Percentiles rank a stretch among this genome's conserved stretches.
Conservation (phyloP, 495 filamentous ascomycete species). For the Talaromyces borbonicus region DNA sequence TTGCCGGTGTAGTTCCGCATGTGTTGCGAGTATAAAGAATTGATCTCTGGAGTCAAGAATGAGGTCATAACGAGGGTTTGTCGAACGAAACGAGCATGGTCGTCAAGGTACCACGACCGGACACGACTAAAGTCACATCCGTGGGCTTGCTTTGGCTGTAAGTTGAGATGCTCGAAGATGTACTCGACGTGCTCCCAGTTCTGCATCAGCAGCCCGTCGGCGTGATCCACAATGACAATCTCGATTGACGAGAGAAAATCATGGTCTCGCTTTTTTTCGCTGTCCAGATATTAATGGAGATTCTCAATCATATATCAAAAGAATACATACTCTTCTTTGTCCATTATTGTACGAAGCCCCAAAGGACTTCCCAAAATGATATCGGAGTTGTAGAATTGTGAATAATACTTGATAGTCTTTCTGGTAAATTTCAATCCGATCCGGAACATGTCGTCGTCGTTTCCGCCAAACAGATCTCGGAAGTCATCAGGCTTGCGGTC, state of each 20-base stretch:
- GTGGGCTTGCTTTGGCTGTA: conserved; percentile 80
- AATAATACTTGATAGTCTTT: conserved; percentile 89
- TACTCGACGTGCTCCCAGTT: conserved; percentile 95
- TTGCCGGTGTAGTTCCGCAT: conserved; percentile 76
- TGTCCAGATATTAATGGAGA: conserved; percentile 18
- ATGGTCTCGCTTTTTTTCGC: conserved; percentile 67
- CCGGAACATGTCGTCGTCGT: conserved; percentile 94
- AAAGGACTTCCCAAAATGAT: conserved; percentile 86
- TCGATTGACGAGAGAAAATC: conserved; percentile 94
- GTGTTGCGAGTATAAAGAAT: conserved; percentile 62
- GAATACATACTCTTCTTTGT: conserved; percentile 46
- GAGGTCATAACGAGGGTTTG: conserved; percentile 73
- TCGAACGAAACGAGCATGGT: conserved; percentile 65
- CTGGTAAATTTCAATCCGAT: conserved; percentile 90
- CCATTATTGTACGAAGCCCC: conserved; percentile 81
- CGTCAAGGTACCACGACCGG: conserved; percentile 84
- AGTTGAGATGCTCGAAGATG: conserved; percentile 85
- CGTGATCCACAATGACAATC: conserved; percentile 79
- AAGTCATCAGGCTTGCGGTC: conserved; percentile 79
- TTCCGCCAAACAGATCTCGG: conserved; percentile 80
- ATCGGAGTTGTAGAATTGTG: conserved; percentile 93
- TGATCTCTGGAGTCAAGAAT: conserved; percentile 84
- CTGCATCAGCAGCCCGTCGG: conserved; percentile 91
- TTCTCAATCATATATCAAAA: too few species aligned
- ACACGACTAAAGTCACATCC: conserved; percentile 92